Evolutionary conservation across 1,284 basidiomycete species (phyloP).

Genomic region (Malassezia brasiliensis): DNA sequence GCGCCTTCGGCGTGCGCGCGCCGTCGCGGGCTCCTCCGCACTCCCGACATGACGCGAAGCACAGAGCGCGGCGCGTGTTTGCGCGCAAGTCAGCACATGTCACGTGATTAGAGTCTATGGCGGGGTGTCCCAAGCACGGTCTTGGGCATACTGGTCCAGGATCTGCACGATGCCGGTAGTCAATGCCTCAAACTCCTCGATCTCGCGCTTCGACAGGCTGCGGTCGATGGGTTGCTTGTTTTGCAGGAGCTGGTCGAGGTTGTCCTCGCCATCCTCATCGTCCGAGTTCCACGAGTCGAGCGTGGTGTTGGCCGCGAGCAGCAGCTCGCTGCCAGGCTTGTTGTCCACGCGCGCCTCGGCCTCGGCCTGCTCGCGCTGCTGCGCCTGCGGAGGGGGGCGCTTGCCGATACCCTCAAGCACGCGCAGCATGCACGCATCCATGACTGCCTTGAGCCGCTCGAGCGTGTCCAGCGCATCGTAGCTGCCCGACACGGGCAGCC

Average conservation of each 20-base stretch:
- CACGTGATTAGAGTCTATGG: slow-evolving; percentile 10
- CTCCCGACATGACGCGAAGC: slow-evolving; percentile 7
- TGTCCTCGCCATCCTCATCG: slow-evolving; percentile 6
- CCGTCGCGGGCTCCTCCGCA: slow-evolving; percentile 11
- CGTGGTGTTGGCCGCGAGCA: background rate
- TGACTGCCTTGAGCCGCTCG: slow-evolving; percentile 67
- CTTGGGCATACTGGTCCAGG: slow-evolving; percentile 31
- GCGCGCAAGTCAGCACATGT: background rate
- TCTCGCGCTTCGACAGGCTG: slow-evolving; percentile 29
- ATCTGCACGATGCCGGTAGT: slow-evolving; percentile 33
- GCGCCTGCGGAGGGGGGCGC: background rate
- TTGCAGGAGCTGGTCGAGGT: background rate
- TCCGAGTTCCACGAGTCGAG: slow-evolving; percentile 4
- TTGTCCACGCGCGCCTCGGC: background rate
- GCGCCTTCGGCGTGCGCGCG: background rate
- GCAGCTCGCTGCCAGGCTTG: slow-evolving; percentile 4
- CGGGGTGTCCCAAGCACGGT: slow-evolving; percentile 6
- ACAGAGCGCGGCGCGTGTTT: slow-evolving; percentile 8
- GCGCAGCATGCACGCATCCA: slow-evolving; percentile 77
- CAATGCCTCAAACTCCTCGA: slow-evolving; percentile 36
- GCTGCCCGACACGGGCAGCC: slow-evolving; percentile 72
- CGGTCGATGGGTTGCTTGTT: slow-evolving; percentile 19
- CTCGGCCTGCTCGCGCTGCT: background rate
- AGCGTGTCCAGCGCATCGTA: slow-evolving; percentile 70
- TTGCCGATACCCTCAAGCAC: slow-evolving; percentile 67